phyloP scores from a whole-genome alignment of 176 grass and related monocot genomes.

The Musa troglodytarum region DNA sequence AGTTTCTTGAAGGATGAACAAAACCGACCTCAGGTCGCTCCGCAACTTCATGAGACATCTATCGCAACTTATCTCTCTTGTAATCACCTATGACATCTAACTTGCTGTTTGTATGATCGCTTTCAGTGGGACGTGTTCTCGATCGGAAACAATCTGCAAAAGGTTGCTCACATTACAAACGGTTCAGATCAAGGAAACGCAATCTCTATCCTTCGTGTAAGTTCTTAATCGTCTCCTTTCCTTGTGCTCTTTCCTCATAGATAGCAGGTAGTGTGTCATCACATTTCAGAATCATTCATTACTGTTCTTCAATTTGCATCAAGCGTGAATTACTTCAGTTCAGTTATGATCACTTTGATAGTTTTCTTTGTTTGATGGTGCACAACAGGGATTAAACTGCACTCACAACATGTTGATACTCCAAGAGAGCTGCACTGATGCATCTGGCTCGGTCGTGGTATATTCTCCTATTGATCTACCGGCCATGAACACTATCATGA shows the following conservation, averaged over 20 bases:
- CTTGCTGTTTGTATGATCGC: slow-evolving; percentile 4
- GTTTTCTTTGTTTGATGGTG: too few species aligned
- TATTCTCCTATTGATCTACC: slow-evolving; percentile 60
- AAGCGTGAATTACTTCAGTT: too few species aligned
- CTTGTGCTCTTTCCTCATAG: neutral
- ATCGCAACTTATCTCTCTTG: too few species aligned
- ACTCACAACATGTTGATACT: slow-evolving; percentile 75
- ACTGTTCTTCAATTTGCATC: too few species aligned
- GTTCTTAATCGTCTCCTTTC: neutral
- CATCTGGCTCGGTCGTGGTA: slow-evolving; percentile 58
- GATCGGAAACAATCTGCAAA: slow-evolving; percentile 56
- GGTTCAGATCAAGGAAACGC: slow-evolving; percentile 69
- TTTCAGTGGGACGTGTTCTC: slow-evolving; percentile 77
- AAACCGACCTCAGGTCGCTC: slow-evolving; percentile 49
- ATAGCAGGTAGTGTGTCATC: too few species aligned
- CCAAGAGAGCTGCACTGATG: slow-evolving; percentile 86
- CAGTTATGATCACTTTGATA: too few species aligned
- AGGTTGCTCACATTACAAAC: slow-evolving; percentile 53
- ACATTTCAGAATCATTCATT: too few species aligned
- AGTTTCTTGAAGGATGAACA: slow-evolving; percentile 66
- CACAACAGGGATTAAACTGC: slow-evolving; percentile 31
- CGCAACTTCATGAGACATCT: too few species aligned
- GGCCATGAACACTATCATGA: slow-evolving; percentile 66
- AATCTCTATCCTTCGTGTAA: slow-evolving; percentile 69
- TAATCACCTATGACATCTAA: neutral